A percentile compares a stretch with the other conserved stretches of the same genome.
phyloP scores from a whole-genome alignment of 495 filamentous ascomycete genomes.

The Penicillium nucicola region DNA sequence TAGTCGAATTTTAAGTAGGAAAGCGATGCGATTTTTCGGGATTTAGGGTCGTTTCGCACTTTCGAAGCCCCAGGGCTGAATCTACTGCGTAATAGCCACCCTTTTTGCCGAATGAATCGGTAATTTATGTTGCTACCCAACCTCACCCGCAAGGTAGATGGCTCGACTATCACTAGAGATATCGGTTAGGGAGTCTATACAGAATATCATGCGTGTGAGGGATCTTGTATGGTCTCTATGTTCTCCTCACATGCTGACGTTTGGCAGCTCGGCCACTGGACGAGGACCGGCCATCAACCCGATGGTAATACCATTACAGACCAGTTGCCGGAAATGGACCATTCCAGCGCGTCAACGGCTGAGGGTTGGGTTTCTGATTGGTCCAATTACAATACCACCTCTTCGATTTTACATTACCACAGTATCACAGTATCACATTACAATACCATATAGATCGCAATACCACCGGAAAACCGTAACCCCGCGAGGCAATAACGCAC shows the following conservation, averaged over 20 bases:
- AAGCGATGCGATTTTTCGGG: background rate
- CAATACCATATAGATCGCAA: slow-evolving; percentile 5
- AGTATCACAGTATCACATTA: too few relatives aligned
- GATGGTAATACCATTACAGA: background rate
- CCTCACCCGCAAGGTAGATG: background rate
- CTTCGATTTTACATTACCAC: too few relatives aligned
- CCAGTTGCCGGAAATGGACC: background rate
- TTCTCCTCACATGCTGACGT: slow-evolving; percentile 18
- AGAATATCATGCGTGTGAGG: background rate
- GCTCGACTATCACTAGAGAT: too few relatives aligned
- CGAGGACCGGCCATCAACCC: slow-evolving; percentile 2
- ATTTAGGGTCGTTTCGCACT: slow-evolving; percentile 2
- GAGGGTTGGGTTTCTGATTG: slow-evolving; percentile 10
- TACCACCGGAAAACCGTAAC: slow-evolving; percentile 1
- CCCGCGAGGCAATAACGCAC: slow-evolving; percentile 20
- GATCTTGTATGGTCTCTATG: background rate
- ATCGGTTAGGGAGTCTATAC: background rate
- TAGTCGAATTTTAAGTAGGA: background rate
- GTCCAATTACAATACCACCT: background rate
- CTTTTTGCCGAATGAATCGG: slow-evolving; percentile 17
- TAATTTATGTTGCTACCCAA: slow-evolving; percentile 4
- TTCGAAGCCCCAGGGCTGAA: background rate
- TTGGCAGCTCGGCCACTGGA: slow-evolving; percentile 9
- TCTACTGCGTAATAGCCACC: slow-evolving; percentile 14
- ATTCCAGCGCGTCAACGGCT: background rate